Evolutionary conservation across 163 green algal species (phyloP), one percentile per base, ranked within the genome.

Genomic region (Trebouxia gelatinosa): DNA sequence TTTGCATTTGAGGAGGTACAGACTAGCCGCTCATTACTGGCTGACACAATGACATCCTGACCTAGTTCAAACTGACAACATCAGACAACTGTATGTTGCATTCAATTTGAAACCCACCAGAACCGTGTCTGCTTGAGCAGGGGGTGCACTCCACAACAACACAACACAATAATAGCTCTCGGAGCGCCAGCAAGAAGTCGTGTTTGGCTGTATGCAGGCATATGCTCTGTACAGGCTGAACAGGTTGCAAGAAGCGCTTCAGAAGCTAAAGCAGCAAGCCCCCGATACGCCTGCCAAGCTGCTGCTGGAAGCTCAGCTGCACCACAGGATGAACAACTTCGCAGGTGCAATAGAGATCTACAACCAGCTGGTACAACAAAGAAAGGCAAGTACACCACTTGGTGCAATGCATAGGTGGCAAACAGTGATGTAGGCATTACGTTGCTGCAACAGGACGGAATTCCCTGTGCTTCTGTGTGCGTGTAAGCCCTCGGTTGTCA

Each of bases 261-360:
- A 78, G 23, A 6, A n/a, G 23, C 34, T 78, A 6, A 19, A 28
- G 3, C 29, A 65, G 3, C 51, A 65, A 17, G 13, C 34, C 5
- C 70, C 51, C 16, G 46, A 78, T n/a, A 66, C 31, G 5, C 65
- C 77, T 4, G 83, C 80, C 9, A 66, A 74, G 32, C 81, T 94
- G 68, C 88, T 96, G 83, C 89, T 98, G 21, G 67, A 89, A 50
- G 94, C 91, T 1, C 94, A 98, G 89, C 82, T 97, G 74, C 83
- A 93, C 62, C 95, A 95, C 82, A 83, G 90, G 21, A 67, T 92
- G 39, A 90, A 89, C 38, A 46, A 84, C 48, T 83, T 81, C 76
- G 74, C 85, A 37, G 82, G 90, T 46, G 90, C 88, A 76, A 91
- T 93, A 54, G 76, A 84, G 23, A 76, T 85, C 0, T 96, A 95